Base-by-base conservation (phyloP, 108 stramenopile genomes). In the Nannochloropsis salina region DNA sequence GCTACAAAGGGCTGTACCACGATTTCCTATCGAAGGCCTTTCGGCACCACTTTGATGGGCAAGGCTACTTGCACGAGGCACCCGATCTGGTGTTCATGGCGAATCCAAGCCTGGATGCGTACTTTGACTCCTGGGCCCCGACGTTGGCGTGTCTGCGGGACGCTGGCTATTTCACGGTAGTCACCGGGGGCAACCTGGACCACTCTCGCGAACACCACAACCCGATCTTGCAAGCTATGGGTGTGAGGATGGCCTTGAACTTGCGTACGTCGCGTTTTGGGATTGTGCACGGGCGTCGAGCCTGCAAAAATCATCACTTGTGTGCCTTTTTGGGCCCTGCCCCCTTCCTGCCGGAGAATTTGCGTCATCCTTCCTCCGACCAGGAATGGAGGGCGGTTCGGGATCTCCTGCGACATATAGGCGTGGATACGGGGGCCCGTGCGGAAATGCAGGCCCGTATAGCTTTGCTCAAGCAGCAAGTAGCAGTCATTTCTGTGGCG, bases 121-220 rank as follows among this genome's bases (percentile, higher is more conserved):
- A n/a, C 61, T 74, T 74, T 74, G 61, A 74, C n/a, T 74, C 20
- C 61, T 74, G 61, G 61, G 61, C 61, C 20, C 61, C 61, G 61
- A 74, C 61, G n/a, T 74, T 74, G 61, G 61, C 61, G 8, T 74
- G 61, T 74, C n/a, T 74, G 61, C 61, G 61, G 8, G 61, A 74
- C n/a, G 61, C 61, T 15, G 61, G 61, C n/a, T 74, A 74, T 74
- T 74, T 74, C 20, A 74, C 61, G 8, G 61, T 74, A 3, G 15
- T 74, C 20, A 74, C 61, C 20, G 61, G 61, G 20, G 61, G 61
- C 20, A 74, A 74, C 6, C 61, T 74, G 20, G 61, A 74, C 8
- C 61, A 74, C n/a, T 74, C 61, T 6, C 61, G 61, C n/a, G n/a
- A 74, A n/a, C 61, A 74, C 6, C 61, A 74, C n/a, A 74, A 74